Base-by-base conservation (phyloP, 176 grass and related monocot species). In the Oryza longistaminata region DNA sequence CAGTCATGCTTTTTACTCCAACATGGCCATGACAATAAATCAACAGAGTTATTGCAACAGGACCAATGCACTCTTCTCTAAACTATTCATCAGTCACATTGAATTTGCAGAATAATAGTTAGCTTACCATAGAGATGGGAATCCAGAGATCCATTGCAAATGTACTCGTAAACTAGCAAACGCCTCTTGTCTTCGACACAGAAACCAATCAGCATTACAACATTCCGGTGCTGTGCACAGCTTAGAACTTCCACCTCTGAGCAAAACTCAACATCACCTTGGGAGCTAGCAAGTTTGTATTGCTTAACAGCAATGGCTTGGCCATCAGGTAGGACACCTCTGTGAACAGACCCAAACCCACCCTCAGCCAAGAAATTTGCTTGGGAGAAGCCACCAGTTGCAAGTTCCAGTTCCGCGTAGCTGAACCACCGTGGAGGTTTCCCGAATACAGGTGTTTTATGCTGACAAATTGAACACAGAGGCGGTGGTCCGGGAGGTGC, bases 161-260 rank as follows among this genome's bases (percentile, higher is more conserved):
- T 98, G 83, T 95, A 98, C 81, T 98, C 96, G 9, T 98, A 98
- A 64, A 98, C 96, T 35, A 98, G 85, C 84, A 98, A 75, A 27
- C 96, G 91, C 31, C 91, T 95, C 79, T 88, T 98, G 50, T 95
- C 93, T 85, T 98, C 93, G 0, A 98, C 93, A 85, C 96, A 98
- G 65, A 98, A 98, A 3, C 96, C 96, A 66, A 98, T 98, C 42
- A 98, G 84, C 96, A 98, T 98, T 9, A 98, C 96, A 48, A 98
- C 96, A 75, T 98, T 98, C 10, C 96, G 90, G 75, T 98, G 96
- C 42, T 98, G 96, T 44, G 96, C 96, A 45, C 96, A 98, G 70
- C 96, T 98, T 71, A 98, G 76, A 68, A 98, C 96, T 73, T 98
- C 96, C 33, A 98, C 96, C 80, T 98, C 96, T 3, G 96, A 98